Percentiles rank a stretch among this genome's conserved stretches.
These are phyloP conservation scores for Beauveria varroae DNA, from an alignment of 2,329 filamentous ascomycete species.

Conservation along the genomic window DNA sequence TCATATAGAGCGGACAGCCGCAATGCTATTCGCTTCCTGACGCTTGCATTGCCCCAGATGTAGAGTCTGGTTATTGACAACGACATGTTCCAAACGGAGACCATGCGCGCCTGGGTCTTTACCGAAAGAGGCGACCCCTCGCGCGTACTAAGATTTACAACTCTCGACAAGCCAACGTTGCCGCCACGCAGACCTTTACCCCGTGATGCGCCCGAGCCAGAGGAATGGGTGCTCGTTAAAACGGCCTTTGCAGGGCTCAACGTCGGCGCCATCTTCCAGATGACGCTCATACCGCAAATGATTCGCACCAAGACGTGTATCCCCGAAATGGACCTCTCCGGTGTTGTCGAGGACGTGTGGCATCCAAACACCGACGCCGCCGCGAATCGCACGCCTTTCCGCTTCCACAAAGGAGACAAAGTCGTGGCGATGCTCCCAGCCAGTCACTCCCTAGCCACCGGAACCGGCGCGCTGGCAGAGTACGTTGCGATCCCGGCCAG, in stretches of 20 bases:
- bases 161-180: conserved; percentile 17
- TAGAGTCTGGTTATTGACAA: background rate
- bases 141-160: conserved; percentile 20
- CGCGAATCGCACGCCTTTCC: background rate
- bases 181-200: conserved; percentile 22
- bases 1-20: background rate
- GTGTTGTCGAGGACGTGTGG: conserved; percentile 30
- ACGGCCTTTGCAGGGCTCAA: conserved; percentile 38
- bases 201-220: conserved; percentile 19
- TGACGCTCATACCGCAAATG: conserved; percentile 32
- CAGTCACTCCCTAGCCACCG: conserved; percentile 23
- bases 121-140: conserved; percentile 21
- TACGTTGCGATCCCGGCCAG: conserved; percentile 28
- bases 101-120: conserved; percentile 23
- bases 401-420: conserved; percentile 24
- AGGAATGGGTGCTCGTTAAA: conserved; percentile 32
- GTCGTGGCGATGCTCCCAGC: conserved; percentile 33
- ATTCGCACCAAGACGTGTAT: conserved; percentile 28
- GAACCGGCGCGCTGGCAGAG: conserved; percentile 33
- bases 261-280: conserved; percentile 33
- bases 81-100: background rate
- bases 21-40: background rate
- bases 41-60: background rate
- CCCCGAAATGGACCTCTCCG: conserved; percentile 38
- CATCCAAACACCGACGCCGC: conserved; percentile 12